phyloP scores from a whole-genome alignment of 1,284 basidiomycete genomes.

The Caloboletus inedulis region DNA sequence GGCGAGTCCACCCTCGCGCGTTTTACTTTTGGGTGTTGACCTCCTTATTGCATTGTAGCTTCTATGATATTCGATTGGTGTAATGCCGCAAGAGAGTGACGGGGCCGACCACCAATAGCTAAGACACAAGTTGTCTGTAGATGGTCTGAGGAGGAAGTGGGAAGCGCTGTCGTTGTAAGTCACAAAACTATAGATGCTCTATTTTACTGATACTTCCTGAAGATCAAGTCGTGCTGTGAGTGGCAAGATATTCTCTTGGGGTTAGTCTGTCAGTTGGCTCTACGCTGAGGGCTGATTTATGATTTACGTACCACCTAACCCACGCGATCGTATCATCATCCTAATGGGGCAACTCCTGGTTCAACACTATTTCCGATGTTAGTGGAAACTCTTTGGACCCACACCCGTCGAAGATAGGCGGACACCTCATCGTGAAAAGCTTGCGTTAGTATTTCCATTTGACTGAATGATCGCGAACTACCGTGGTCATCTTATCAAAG shows the following conservation, averaged over 20 bases:
- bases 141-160: neutral
- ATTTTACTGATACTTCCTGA: neutral
- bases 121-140: neutral
- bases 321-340: neutral
- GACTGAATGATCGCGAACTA: neutral
- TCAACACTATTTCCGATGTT: neutral
- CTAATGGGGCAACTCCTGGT: neutral
- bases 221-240: neutral
- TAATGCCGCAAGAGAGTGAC: neutral
- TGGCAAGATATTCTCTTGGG: neutral
- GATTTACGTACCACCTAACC: slow-evolving; percentile 3
- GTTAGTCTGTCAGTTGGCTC: neutral
- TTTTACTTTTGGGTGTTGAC: neutral
- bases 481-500: neutral
- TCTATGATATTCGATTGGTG: neutral
- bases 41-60: neutral
- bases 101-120: neutral
- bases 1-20: neutral
- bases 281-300: neutral
- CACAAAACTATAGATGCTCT: neutral
- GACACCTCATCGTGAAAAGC: neutral
- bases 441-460: neutral
- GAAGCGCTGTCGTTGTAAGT: neutral
- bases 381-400: neutral
- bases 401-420: no score